These are phyloP conservation scores for Leccinum aurantiacum DNA, from an alignment of 768 basidiomycete genomes.

Conservation along the genomic window DNA sequence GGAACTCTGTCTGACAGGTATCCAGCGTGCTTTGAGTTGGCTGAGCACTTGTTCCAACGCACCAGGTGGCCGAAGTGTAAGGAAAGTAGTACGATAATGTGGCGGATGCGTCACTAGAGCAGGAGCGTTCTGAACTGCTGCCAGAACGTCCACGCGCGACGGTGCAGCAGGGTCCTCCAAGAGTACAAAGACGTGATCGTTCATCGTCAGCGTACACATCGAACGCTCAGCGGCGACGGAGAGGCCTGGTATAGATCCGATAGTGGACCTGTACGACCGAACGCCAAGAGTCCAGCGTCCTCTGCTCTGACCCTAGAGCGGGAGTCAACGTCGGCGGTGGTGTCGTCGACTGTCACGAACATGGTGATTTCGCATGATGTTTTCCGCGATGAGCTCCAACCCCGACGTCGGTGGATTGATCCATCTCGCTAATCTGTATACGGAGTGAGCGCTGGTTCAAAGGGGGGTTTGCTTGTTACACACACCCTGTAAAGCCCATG, in stretches of 20 bases:
- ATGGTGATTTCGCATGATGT: slow-evolving; percentile 70
- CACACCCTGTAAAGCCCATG: slow-evolving; percentile 66
- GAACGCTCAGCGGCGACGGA: slow-evolving; percentile 59
- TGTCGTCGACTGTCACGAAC: slow-evolving; percentile 35
- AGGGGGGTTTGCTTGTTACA: neutral
- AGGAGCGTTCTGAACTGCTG: slow-evolving; percentile 37
- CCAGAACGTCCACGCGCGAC: slow-evolving; percentile 55
- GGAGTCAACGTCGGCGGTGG: slow-evolving; percentile 14
- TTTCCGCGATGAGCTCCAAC: slow-evolving; percentile 64
- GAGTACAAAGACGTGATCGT: slow-evolving; percentile 76
- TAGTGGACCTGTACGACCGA: slow-evolving; percentile 73
- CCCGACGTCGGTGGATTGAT: slow-evolving; percentile 77
- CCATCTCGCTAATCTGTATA: slow-evolving; percentile 70
- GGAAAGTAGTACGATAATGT: slow-evolving; percentile 75
- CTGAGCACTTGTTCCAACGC: slow-evolving; percentile 72
- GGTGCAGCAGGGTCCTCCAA: slow-evolving; percentile 77
- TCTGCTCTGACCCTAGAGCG: slow-evolving; percentile 51
- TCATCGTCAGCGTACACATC: slow-evolving; percentile 78
- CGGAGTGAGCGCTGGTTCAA: slow-evolving; percentile 7
- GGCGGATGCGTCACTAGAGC: slow-evolving; percentile 32
- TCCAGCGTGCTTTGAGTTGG: slow-evolving; percentile 76
- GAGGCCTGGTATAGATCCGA: slow-evolving; percentile 53
- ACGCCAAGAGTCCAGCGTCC: slow-evolving; percentile 72
- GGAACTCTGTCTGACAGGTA: slow-evolving; percentile 58
- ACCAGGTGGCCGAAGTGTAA: slow-evolving; percentile 71